Evolutionary conservation across 805 yeast species (phyloP).

Genomic region (Candida maesae): DNA sequence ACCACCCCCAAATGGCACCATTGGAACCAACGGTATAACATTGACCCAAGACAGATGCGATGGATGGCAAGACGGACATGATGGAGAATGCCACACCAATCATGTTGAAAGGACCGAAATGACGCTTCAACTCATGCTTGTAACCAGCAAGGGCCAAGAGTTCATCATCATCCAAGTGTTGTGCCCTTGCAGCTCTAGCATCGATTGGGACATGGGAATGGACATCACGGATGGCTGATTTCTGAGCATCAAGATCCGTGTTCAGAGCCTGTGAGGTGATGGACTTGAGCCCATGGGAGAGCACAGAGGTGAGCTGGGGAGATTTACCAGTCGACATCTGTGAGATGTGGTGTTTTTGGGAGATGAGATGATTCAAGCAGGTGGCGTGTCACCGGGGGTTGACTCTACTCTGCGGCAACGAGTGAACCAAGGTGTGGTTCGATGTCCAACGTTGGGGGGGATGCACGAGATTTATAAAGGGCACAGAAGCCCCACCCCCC

Average conservation of each 20-base stretch:
- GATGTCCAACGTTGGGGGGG: too few species aligned
- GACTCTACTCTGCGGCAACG: too few species aligned
- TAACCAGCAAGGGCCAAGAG: conserved; percentile 55
- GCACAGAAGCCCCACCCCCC: too few species aligned
- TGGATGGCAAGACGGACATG: conserved; percentile 60
- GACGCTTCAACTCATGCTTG: conserved; percentile 63
- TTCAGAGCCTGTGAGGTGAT: conserved; percentile 19
- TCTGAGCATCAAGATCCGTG: conserved; percentile 18
- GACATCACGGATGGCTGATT: conserved; percentile 20
- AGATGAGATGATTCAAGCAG: too few species aligned
- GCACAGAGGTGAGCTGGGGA: conserved; percentile 10
- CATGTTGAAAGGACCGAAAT: conserved; percentile 50
- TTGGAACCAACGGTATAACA: conserved; percentile 38
- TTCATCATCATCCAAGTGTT: conserved; percentile 25
- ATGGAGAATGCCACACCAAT: conserved; percentile 70
- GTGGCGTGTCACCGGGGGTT: too few species aligned
- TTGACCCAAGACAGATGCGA: conserved; percentile 48
- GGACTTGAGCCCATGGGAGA: conserved; percentile 20
- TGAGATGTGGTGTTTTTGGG: too few species aligned
- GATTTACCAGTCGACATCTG: neutral
- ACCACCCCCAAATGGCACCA: conserved; percentile 70
- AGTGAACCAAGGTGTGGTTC: too few species aligned
- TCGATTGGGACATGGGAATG: conserved; percentile 22
- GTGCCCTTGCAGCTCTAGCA: conserved; percentile 22
- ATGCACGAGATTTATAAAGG: too few species aligned